A percentile compares a stretch with the other conserved stretches of the same genome.
phyloP scores from a whole-genome alignment of 495 filamentous ascomycete species.

The Penicillium ochrochloron region DNA sequence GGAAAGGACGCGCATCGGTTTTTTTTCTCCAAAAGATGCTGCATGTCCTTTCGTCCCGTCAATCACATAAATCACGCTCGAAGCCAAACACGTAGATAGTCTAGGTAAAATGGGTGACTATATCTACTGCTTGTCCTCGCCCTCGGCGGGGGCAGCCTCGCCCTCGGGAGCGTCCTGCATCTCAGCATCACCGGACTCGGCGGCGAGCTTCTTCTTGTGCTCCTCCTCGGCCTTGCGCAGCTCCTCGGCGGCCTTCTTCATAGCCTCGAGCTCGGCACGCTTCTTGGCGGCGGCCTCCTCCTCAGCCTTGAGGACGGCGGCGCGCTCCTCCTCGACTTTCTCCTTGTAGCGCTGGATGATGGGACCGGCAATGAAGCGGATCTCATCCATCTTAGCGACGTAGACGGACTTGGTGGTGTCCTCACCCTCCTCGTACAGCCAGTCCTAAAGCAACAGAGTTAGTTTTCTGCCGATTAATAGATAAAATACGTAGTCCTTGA shows the following conservation, averaged over 20 bases:
- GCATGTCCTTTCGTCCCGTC: neutral
- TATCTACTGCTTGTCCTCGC: conserved; percentile 52
- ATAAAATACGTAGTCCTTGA: too few species aligned
- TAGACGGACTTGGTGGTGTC: conserved; percentile 94
- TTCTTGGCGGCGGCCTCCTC: conserved; percentile 86
- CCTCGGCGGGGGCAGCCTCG: conserved; percentile 44
- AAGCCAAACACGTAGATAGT: conserved; percentile 12
- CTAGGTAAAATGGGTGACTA: conserved; percentile 3
- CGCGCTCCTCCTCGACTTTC: conserved; percentile 87
- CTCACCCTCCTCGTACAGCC: conserved; percentile 98
- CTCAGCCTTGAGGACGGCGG: conserved; percentile 71
- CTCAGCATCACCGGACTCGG: conserved; percentile 53
- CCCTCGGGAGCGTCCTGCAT: conserved; percentile 60
- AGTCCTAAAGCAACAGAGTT: conserved; percentile 65
- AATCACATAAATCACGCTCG: neutral
- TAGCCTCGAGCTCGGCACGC: conserved; percentile 70
- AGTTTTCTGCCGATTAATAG: neutral
- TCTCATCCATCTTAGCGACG: conserved; percentile 92
- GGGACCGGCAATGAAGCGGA: conserved; percentile 86
- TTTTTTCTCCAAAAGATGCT: neutral
- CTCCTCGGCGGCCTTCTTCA: conserved; percentile 59
- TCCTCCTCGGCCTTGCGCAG: conserved; percentile 55
- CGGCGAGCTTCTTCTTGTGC: conserved; percentile 40
- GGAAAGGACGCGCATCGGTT: neutral
- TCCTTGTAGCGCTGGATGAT: conserved; percentile 95